Percentiles rank a stretch among this genome's conserved stretches.
Evolutionary conservation across 352 stramenopile species (phyloP).

Genomic region (Aphanomyces cochlioides): DNA sequence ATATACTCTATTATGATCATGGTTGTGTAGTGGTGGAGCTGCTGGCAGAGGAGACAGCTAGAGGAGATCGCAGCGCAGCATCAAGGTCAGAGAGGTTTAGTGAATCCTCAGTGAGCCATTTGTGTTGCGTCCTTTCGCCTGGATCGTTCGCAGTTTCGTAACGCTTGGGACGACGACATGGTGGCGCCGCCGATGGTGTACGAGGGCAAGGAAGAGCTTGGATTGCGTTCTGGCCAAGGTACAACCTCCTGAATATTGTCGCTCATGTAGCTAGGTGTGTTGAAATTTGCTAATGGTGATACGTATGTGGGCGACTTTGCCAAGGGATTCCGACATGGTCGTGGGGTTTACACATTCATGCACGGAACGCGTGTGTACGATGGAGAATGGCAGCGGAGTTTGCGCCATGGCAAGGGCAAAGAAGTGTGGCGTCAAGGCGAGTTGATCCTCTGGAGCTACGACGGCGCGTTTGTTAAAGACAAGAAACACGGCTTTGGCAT

Average conservation of each 20-base stretch:
- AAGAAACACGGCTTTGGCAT: slow-evolving; percentile 55
- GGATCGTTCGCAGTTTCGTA: not conserved
- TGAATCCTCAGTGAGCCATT: too few species aligned
- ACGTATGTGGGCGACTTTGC: slow-evolving; percentile 61
- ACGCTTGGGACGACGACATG: not conserved
- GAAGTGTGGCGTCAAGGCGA: slow-evolving; percentile 40
- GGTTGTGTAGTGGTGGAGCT: too few species aligned
- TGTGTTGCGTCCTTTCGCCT: not conserved
- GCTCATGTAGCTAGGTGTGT: slow-evolving; percentile 32
- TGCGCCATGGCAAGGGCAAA: slow-evolving; percentile 52
- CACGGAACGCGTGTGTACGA: slow-evolving; percentile 50
- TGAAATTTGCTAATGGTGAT: slow-evolving; percentile 64
- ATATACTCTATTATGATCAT: too few species aligned
- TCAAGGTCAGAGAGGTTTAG: too few species aligned
- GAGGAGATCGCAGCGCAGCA: too few species aligned
- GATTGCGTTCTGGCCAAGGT: slow-evolving; percentile 20
- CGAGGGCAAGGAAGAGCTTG: slow-evolving; percentile 27
- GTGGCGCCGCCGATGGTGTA: slow-evolving; percentile 11
- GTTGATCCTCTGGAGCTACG: slow-evolving; percentile 41
- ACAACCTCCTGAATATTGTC: not conserved
- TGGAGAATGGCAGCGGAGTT: slow-evolving; percentile 53
- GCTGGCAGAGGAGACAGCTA: not conserved
- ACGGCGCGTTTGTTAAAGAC: slow-evolving; percentile 58
- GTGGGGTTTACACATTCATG: slow-evolving; percentile 53
- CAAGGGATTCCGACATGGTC: slow-evolving; percentile 54